These are phyloP conservation scores for Ascochyta koolunga DNA, from an alignment of 2,329 filamentous ascomycete species.

Conservation along the genomic window DNA sequence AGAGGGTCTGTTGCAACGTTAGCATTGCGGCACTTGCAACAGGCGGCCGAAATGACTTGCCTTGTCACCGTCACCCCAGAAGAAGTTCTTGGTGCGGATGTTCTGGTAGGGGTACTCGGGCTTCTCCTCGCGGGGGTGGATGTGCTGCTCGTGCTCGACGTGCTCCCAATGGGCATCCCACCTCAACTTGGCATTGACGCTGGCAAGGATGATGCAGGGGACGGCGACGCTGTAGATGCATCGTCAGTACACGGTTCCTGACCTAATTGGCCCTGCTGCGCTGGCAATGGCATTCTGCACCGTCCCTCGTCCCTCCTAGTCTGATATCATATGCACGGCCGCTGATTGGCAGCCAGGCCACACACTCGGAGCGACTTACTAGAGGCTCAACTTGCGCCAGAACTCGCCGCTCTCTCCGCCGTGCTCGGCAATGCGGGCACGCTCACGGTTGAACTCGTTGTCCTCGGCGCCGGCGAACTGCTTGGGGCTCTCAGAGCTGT, in stretches of 20 bases:
- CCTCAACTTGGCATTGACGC: conserved; percentile 84
- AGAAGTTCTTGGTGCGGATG: conserved; percentile 94
- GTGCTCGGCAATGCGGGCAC: conserved; percentile 88
- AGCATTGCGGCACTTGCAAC: neutral
- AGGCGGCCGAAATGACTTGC: conserved; percentile 52
- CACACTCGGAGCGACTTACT: conserved; percentile 65
- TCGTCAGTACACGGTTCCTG: conserved; percentile 18
- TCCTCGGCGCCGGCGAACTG: conserved; percentile 69
- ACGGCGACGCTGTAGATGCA: conserved; percentile 69
- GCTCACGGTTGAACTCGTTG: conserved; percentile 93
- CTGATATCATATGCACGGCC: conserved; percentile 5
- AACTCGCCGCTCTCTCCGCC: conserved; percentile 83
- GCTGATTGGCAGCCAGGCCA: conserved; percentile 13
- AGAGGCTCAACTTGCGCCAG: conserved; percentile 95
- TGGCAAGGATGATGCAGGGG: conserved; percentile 73
- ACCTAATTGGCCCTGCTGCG: conserved; percentile 1
- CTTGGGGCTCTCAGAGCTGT: conserved; percentile 67
- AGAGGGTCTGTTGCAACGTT: conserved; percentile 50
- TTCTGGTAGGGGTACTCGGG: conserved; percentile 97
- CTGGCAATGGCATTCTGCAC: conserved; percentile 4
- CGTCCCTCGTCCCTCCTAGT: neutral
- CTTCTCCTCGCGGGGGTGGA: conserved; percentile 83
- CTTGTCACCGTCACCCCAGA: conserved; percentile 96
- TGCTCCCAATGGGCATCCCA: conserved; percentile 99
- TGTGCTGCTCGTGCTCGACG: conserved; percentile 70